Evolutionary conservation across 331 rosid genomes (phyloP), one percentile per base, ranked within the genome.

Genomic region (Acacia concinna): DNA sequence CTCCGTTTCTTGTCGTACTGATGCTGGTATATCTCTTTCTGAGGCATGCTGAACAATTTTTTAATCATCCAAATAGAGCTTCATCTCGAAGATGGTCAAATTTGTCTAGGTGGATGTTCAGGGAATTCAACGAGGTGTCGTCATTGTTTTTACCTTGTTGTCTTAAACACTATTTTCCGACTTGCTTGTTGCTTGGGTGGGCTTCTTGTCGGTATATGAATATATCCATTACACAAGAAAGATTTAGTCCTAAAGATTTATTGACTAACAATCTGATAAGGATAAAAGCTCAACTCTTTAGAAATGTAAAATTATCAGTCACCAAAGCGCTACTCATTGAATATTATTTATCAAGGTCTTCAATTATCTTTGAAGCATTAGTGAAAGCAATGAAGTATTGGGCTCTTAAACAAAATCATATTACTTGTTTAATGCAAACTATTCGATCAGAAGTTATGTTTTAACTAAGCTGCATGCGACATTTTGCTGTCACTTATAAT

Each of bases 1-100:
- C 99, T 8, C 99, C 99, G n/a, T 96, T 96, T 90, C 92, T 96
- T 80, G 93, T 90, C 88, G 93, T 96, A 79, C 93, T 96, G 88
- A 91, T 96, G 98, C 81, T 96, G 81, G 99, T 91, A 56, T 93
- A 85, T 85, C 98, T 93, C 85, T 96, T 96, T 87, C 80, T 96
- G 81, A 89, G 97, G 90, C 99, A 96, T 73, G 99, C 99, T 31
- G 99, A 96, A 49, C 99, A 93, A 66, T 90, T 96, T 76, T 96
- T 93, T 82, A 90, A 96, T 59, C 97, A 96, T 75, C 99, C 99
- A 68, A 91, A 97, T 85, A 90, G 91, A 0, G 98, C 97, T 60
- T 91, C 94, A 49, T 96, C 97, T 81, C 89, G 87, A 78, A 96
- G 98, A 86, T 96, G 99, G 99, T 96, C 98, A 76, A 93, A 90